Conservation (phyloP, 2,329 filamentous ascomycete species). For the Ilyonectria mors-panacis region DNA sequence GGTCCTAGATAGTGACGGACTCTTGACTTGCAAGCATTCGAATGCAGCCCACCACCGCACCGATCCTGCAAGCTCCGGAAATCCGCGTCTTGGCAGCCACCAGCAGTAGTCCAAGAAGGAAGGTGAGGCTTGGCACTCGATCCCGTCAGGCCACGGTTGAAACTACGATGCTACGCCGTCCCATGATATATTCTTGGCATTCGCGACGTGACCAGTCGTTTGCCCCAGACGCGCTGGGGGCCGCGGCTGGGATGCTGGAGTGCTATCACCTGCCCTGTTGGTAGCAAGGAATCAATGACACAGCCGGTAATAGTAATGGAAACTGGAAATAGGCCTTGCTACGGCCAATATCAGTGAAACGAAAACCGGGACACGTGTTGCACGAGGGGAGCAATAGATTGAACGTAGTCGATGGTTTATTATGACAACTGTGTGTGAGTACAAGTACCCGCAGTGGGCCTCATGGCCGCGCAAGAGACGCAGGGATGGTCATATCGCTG, state of each 20-base stretch:
- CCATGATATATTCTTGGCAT: constrained; percentile 21
- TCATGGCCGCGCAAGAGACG: background rate
- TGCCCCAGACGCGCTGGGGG: background rate
- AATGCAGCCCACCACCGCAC: background rate
- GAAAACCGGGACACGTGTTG: too few species aligned
- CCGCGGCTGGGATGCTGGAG: background rate
- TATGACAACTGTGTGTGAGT: background rate
- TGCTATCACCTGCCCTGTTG: constrained; percentile 21
- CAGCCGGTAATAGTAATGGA: background rate
- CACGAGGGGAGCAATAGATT: background rate
- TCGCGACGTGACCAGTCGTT: background rate
- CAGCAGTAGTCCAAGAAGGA: constrained; percentile 13
- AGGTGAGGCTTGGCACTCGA: constrained; percentile 14
- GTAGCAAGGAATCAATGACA: background rate
- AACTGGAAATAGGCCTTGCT: background rate
- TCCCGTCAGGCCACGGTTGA: constrained; percentile 12
- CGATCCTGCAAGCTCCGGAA: background rate
- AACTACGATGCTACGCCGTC: constrained; percentile 1
- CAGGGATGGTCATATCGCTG: background rate
- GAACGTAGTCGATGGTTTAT: background rate
- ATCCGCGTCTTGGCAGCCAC: constrained; percentile 13
- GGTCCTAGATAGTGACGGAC: too few species aligned
- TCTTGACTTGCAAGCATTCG: background rate
- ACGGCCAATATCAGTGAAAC: background rate
- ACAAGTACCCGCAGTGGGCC: too few species aligned